Percentiles rank a stretch among this genome's conserved stretches.
Evolutionary conservation across 1,284 basidiomycete species (phyloP).

Genomic region (Butyriboletus appendiculatus): DNA sequence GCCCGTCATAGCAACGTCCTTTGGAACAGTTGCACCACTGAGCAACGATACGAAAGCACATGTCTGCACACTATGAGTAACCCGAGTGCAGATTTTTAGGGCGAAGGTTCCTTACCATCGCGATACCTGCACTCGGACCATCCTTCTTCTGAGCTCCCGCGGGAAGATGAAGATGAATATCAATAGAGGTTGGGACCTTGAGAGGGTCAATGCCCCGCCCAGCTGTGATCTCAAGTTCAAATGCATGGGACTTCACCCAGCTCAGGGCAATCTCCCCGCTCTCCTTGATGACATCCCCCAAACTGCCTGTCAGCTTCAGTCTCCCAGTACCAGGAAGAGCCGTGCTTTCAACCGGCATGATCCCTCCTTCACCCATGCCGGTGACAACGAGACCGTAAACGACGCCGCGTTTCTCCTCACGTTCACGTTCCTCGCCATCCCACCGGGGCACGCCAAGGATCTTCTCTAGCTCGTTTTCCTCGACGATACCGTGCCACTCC

Average conservation of each 20-base stretch:
- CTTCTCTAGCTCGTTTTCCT: slow-evolving; percentile 74
- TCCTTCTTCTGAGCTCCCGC: slow-evolving; percentile 90
- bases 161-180: slow-evolving; percentile 88
- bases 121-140: slow-evolving; percentile 86
- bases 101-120: slow-evolving; percentile 57
- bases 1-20: slow-evolving; percentile 80
- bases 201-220: slow-evolving; percentile 71
- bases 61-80: slow-evolving; percentile 42
- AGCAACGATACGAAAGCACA: slow-evolving; percentile 85
- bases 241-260: slow-evolving; percentile 85
- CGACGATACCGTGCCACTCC: slow-evolving; percentile 65
- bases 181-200: slow-evolving; percentile 67
- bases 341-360: slow-evolving; percentile 81
- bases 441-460: slow-evolving; percentile 84
- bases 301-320: slow-evolving; percentile 78
- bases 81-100: neutral
- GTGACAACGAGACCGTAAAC: slow-evolving; percentile 89
- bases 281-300: slow-evolving; percentile 89
- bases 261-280: slow-evolving; percentile 85
- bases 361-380: slow-evolving; percentile 86
- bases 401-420: slow-evolving; percentile 68
- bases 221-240: slow-evolving; percentile 76
- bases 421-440: slow-evolving; percentile 78
- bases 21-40: slow-evolving; percentile 71
- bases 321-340: slow-evolving; percentile 70